Conservation (phyloP, 768 basidiomycete species). For the Exidia glandulosa region DNA sequence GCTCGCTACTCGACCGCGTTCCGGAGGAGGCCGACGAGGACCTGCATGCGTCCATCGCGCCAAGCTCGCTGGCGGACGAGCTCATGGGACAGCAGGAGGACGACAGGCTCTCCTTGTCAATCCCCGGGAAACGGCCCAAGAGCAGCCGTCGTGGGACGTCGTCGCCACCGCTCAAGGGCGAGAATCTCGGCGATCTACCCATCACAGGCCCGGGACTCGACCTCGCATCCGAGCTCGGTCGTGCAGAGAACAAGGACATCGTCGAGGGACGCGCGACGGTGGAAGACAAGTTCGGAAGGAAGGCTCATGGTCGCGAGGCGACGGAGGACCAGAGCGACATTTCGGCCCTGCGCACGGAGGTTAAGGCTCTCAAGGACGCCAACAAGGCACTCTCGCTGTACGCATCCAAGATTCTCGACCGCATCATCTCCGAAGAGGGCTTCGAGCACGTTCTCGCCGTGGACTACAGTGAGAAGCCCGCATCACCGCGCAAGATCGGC, state of each 20-base stretch:
- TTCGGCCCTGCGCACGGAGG: slow-evolving; percentile 70
- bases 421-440: slow-evolving; percentile 91
- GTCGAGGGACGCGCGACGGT: slow-evolving; percentile 35
- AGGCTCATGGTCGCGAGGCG: slow-evolving; percentile 28
- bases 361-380: slow-evolving; percentile 87
- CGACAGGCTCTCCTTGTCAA: not conserved
- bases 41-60: not conserved
- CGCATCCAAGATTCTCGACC: slow-evolving; percentile 95
- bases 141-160: slow-evolving; percentile 6
- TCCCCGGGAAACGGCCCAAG: not conserved
- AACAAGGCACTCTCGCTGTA: slow-evolving; percentile 94
- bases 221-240: slow-evolving; percentile 82
- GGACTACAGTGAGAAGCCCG: slow-evolving; percentile 63
- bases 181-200: slow-evolving; percentile 76
- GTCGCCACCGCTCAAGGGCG: slow-evolving; percentile 40
- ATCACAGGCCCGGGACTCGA: slow-evolving; percentile 85
- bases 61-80: no score
- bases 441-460: slow-evolving; percentile 95
- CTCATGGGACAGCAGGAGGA: not conserved
- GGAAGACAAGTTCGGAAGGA: slow-evolving; percentile 43
- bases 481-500: slow-evolving; percentile 12
- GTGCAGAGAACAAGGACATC: slow-evolving; percentile 82
- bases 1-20: slow-evolving; percentile 26
- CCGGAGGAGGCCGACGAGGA: slow-evolving; percentile 1
- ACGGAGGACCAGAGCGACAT: slow-evolving; percentile 37